Conservation (phyloP, 2,329 filamentous ascomycete genomes). For the Xylariaceae sp. region DNA sequence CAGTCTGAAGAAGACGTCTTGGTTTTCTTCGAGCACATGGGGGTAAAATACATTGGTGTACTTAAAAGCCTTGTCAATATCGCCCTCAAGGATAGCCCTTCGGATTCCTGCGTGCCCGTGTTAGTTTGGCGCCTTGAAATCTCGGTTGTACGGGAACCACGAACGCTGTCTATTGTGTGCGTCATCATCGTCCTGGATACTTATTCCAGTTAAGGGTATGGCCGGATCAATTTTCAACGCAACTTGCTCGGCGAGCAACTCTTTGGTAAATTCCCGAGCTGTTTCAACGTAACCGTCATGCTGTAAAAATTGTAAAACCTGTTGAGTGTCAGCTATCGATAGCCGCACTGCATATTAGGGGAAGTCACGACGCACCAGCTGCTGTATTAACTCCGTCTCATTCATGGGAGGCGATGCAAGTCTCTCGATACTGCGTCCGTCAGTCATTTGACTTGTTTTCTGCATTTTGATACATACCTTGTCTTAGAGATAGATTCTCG, state of each 20-base stretch:
- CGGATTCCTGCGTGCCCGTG: constrained; percentile 65
- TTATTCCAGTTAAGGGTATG: constrained; percentile 53
- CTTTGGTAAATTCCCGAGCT: constrained; percentile 79
- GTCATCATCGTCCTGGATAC: constrained; percentile 77
- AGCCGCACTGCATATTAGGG: neutral
- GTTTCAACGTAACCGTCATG: constrained; percentile 97
- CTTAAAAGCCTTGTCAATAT: constrained; percentile 87
- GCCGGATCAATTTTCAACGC: constrained; percentile 59
- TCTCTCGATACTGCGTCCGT: constrained; percentile 48
- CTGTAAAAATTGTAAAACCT: constrained; percentile 78
- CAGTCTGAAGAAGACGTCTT: constrained; percentile 82
- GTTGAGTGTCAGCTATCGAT: constrained; percentile 12
- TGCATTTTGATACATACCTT: constrained; percentile 29
- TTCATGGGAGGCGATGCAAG: constrained; percentile 58
- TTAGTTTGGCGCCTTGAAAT: neutral
- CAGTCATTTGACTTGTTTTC: no score
- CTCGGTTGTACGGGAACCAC: constrained; percentile 25
- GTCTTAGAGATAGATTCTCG: constrained; percentile 55
- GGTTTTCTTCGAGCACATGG: constrained; percentile 72
- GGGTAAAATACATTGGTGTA: constrained; percentile 76
- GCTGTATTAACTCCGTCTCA: constrained; percentile 77
- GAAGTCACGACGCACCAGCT: constrained; percentile 54
- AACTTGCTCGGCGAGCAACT: constrained; percentile 70
- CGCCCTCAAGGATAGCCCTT: constrained; percentile 80
- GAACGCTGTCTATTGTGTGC: constrained; percentile 81